phyloP scores from a whole-genome alignment of 805 yeast genomes.

The Zygosaccharomyces bisporus region DNA sequence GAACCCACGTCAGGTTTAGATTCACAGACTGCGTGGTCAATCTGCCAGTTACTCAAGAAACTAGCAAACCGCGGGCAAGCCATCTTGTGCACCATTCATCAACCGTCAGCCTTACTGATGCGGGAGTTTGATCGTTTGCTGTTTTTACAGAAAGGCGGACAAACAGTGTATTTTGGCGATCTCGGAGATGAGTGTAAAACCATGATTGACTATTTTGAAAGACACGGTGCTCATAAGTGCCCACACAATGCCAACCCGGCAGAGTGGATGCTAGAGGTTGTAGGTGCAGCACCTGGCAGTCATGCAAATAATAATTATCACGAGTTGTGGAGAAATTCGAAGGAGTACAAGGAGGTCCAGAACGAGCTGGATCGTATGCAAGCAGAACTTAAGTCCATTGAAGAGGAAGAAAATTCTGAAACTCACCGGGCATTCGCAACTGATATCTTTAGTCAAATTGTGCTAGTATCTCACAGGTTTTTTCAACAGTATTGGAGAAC shows the following conservation, averaged over 20 bases:
- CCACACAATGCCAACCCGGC: slow-evolving; percentile 75
- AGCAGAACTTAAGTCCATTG: slow-evolving; percentile 45
- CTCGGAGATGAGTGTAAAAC: slow-evolving; percentile 53
- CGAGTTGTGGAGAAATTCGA: slow-evolving; percentile 73
- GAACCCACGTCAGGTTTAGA: slow-evolving; percentile 70
- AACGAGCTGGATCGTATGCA: slow-evolving; percentile 64
- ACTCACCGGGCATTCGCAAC: slow-evolving; percentile 44
- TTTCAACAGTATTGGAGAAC: slow-evolving; percentile 67
- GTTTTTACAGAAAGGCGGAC: slow-evolving; percentile 66
- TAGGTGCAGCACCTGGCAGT: slow-evolving; percentile 80
- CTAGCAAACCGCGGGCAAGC: slow-evolving; percentile 60
- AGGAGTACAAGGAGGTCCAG: slow-evolving; percentile 55
- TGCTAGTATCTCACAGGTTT: slow-evolving; percentile 50
- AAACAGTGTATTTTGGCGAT: slow-evolving; percentile 73
- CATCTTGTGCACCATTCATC: slow-evolving; percentile 73
- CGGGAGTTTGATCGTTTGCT: slow-evolving; percentile 74
- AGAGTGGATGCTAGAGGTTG: slow-evolving; percentile 90
- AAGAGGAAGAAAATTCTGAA: slow-evolving; percentile 33
- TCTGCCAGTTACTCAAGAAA: slow-evolving; percentile 56
- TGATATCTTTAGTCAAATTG: slow-evolving; percentile 39
- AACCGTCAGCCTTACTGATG: slow-evolving; percentile 76
- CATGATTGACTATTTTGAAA: slow-evolving; percentile 63
- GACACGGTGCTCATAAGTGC: slow-evolving; percentile 60
- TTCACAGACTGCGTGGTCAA: slow-evolving; percentile 66
- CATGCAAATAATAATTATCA: slow-evolving; percentile 67